Evolutionary conservation across 1,284 basidiomycete genomes (phyloP), one percentile per base, ranked within the genome.

Genomic region (Leccinum glutinopallens): DNA sequence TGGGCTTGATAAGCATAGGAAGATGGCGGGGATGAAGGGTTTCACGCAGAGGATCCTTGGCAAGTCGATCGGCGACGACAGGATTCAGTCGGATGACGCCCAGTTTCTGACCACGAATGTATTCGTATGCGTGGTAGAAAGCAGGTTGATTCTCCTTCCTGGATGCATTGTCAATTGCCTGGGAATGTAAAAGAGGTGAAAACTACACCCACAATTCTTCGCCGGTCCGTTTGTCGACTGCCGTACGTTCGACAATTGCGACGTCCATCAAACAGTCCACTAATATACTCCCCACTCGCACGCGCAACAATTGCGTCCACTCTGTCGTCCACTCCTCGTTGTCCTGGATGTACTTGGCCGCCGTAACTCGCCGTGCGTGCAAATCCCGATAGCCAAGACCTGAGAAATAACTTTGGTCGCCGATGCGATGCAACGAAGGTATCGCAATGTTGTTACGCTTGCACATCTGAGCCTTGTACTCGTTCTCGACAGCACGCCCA

Each of bases 1-100:
- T 90, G 1, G 97, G 97, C 65, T 89, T 90, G 25, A 97, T 87
- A 2, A 99, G 84, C 97, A 99, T 99, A 8, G 97, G 97, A 56
- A 99, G 83, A 76, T 97, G 94, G 8, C 96, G 91, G 15, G 97
- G 95, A 76, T 97, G 94, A 10, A 98, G 80, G 0, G 92, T 89
- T 61, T 90, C 87, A n/a, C 83, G 80, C 5, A 96, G 75, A 43
- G 81, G 83, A 69, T 98, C 96, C 66, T 87, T 89, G 8, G 93
- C 89, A 65, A 99, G 81, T 2, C 91, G 86, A 22, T 91, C 87
- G 2, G 89, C 83, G 10, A 99, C 90, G 2, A 84, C 87, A 2
- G 91, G 89, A 76, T 98, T 98, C 65, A 97, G 79, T 74, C 89
- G 89, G 75, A 98, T 91, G 46, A 98, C 89, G 46, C 97, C 97